A percentile compares a stretch with the other conserved stretches of the same genome.
phyloP scores from a whole-genome alignment of 805 yeast species.

The Candida michaelii region DNA sequence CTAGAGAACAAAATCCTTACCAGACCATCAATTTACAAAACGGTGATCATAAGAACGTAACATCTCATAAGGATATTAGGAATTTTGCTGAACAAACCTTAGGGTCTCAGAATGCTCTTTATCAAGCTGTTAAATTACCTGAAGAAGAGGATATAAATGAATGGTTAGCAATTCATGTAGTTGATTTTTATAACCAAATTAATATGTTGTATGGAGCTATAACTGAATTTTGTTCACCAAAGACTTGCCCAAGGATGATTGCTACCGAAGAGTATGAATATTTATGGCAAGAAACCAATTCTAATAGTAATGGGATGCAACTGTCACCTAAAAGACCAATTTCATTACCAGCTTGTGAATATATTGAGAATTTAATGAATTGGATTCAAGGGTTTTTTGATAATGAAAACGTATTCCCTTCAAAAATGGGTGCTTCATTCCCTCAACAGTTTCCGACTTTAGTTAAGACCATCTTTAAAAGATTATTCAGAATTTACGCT shows the following conservation, averaged over 20 bases:
- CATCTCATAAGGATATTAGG: slow-evolving; percentile 70
- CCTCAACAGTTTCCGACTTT: slow-evolving; percentile 78
- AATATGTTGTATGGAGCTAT: slow-evolving; percentile 96
- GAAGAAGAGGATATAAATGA: slow-evolving; percentile 88
- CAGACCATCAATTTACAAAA: slow-evolving; percentile 30
- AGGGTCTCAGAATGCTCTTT: slow-evolving; percentile 87
- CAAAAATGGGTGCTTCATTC: slow-evolving; percentile 87
- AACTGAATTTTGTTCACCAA: slow-evolving; percentile 94
- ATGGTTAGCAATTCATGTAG: slow-evolving; percentile 98
- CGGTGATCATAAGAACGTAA: slow-evolving; percentile 24
- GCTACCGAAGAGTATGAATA: slow-evolving; percentile 97
- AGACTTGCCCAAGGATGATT: slow-evolving; percentile 94
- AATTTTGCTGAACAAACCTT: slow-evolving; percentile 91
- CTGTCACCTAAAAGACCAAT: slow-evolving; percentile 63
- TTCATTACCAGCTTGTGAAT: slow-evolving; percentile 90
- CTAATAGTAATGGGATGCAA: slow-evolving; percentile 22
- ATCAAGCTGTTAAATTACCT: slow-evolving; percentile 91
- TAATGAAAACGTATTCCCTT: slow-evolving; percentile 86
- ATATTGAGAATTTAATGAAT: slow-evolving; percentile 87
- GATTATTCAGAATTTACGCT: slow-evolving; percentile 92
- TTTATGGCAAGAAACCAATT: slow-evolving; percentile 83
- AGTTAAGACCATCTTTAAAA: slow-evolving; percentile 83
- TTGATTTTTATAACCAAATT: slow-evolving; percentile 92
- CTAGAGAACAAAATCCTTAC: slow-evolving; percentile 22
- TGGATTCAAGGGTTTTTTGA: slow-evolving; percentile 96